Conservation (phyloP, 306 rosid species). For the Cyamopsis tetragonoloba region DNA sequence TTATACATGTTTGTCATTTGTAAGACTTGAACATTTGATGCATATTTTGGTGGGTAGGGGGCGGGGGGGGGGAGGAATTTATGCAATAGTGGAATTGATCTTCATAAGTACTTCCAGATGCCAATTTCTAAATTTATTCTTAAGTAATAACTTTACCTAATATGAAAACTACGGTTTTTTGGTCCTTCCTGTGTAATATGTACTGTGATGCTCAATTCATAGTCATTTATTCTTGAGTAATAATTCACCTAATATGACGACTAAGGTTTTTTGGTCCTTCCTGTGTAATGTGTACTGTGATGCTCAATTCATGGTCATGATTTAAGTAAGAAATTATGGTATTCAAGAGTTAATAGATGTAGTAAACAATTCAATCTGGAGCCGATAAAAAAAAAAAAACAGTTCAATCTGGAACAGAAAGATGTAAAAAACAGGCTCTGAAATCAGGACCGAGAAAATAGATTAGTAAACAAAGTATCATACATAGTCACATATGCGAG, state of each 20-base stretch:
- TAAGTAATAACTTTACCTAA: neutral
- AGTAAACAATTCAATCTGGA: neutral
- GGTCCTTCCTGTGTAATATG: neutral
- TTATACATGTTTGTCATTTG: neutral
- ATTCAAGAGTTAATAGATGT: neutral
- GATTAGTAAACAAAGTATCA: neutral
- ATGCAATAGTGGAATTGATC: neutral
- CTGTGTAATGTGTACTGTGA: neutral
- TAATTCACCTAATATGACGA: neutral
- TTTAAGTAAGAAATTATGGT: neutral
- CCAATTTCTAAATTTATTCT: neutral
- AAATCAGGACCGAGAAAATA: neutral
- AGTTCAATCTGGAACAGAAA: neutral
- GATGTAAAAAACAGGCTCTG: neutral
- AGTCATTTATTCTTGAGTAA: too few species aligned
- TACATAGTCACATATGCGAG: neutral
- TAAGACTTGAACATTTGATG: neutral
- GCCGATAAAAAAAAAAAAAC: too few species aligned
- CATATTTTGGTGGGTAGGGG: too few species aligned
- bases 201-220: slow-evolving; percentile 6
- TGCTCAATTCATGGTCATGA: slow-evolving; percentile 3
- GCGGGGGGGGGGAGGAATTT: neutral
- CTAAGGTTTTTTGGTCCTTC: neutral
- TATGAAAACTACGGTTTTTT: neutral
- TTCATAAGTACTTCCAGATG: slow-evolving; percentile 2